phyloP scores from a whole-genome alignment of 2,329 filamentous ascomycete genomes.

The Fusarium citri region DNA sequence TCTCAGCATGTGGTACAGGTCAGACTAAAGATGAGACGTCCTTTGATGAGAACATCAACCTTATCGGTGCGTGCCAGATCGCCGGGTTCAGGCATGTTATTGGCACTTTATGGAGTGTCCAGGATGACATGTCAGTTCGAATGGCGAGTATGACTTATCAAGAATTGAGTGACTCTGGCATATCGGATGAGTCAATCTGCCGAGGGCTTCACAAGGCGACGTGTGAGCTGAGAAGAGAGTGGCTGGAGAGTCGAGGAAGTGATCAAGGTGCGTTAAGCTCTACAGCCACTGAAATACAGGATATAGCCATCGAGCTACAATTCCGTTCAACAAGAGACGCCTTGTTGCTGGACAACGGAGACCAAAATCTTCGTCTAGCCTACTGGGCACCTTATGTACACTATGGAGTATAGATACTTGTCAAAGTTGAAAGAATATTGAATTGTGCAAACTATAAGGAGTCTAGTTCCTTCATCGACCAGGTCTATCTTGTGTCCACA shows the following conservation, averaged over 20 bases:
- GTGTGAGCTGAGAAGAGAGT: not conserved
- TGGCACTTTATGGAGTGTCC: not conserved
- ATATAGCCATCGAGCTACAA: not conserved
- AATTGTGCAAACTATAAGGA: not conserved
- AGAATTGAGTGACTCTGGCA: accelerated
- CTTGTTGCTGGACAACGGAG: accelerated
- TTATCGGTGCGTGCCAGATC: not conserved
- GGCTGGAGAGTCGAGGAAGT: not conserved
- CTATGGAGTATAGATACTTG: not conserved
- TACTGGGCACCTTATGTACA: conserved; percentile 4
- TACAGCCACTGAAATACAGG: not conserved
- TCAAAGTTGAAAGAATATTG: not conserved
- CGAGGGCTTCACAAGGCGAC: not conserved
- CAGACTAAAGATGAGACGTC: not conserved
- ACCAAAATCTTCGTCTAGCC: not conserved
- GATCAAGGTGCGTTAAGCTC: too few species aligned
- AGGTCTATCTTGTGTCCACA: not conserved
- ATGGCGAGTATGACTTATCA: conserved; percentile 1
- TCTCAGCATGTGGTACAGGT: not conserved
- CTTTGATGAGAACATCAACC: conserved; percentile 2
- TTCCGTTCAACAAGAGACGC: not conserved
- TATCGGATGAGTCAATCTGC: not conserved
- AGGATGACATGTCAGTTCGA: not conserved
- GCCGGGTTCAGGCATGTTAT: conserved; percentile 1
- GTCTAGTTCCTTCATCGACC: not conserved